These are phyloP conservation scores for Paradendryphiella salina DNA, from an alignment of 2,329 filamentous ascomycete species.

Conservation along the genomic window DNA sequence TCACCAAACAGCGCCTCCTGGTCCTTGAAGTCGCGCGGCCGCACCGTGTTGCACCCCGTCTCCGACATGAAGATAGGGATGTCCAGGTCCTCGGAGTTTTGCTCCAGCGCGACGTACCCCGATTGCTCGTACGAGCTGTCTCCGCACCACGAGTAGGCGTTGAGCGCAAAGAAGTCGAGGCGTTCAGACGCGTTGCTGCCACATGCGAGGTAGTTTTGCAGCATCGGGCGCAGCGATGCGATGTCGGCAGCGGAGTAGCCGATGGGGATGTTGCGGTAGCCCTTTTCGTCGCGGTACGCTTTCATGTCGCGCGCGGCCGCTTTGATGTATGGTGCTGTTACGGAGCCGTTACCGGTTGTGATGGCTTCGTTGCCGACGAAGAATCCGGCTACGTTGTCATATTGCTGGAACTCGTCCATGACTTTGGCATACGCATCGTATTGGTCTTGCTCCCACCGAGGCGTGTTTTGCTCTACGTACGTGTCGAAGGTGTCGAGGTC, in stretches of 20 bases:
- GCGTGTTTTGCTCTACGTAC: slow-evolving; percentile 65
- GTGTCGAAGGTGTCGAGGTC: slow-evolving; percentile 74
- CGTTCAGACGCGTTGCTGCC: slow-evolving; percentile 67
- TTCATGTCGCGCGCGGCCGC: slow-evolving; percentile 81
- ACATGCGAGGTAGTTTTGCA: slow-evolving; percentile 77
- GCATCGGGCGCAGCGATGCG: slow-evolving; percentile 65
- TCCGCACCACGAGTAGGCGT: slow-evolving; percentile 72
- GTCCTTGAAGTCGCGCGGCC: slow-evolving; percentile 68
- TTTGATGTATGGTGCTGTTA: slow-evolving; percentile 79
- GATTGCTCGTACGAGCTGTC: slow-evolving; percentile 59
- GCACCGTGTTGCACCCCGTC: slow-evolving; percentile 74
- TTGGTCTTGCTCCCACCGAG: slow-evolving; percentile 74
- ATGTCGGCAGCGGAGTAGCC: slow-evolving; percentile 90
- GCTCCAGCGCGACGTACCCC: slow-evolving; percentile 71
- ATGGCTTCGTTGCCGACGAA: slow-evolving; percentile 86
- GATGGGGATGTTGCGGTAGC: slow-evolving; percentile 78
- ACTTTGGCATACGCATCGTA: slow-evolving; percentile 69
- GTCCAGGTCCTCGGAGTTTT: slow-evolving; percentile 66
- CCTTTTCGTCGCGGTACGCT: slow-evolving; percentile 73
- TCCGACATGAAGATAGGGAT: slow-evolving; percentile 73
- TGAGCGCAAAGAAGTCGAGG: slow-evolving; percentile 82
- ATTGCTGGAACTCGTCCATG: slow-evolving; percentile 75
- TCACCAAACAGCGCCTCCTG: slow-evolving; percentile 77
- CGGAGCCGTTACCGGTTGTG: slow-evolving; percentile 59
- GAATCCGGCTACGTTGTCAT: slow-evolving; percentile 74